Evolutionary conservation across 169 alveolate genomes (phyloP).

Genomic region (Eimeria maxima): DNA sequence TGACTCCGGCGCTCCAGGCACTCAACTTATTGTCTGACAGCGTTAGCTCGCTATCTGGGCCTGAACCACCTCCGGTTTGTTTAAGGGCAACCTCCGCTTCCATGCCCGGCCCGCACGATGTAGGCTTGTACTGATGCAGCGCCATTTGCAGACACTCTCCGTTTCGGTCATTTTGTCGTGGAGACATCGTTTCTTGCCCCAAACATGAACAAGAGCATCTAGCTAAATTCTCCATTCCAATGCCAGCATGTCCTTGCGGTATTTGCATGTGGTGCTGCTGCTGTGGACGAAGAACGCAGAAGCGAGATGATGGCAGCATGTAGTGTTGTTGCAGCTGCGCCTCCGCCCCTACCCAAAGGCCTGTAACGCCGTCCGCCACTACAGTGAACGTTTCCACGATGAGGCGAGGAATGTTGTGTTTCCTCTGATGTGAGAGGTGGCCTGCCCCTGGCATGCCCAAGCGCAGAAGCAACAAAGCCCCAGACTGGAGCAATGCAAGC

Average conservation of each 20-base stretch:
- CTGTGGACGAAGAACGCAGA: slow-evolving; percentile 46
- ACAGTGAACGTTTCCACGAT: slow-evolving; percentile 22
- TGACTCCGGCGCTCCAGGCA: background rate
- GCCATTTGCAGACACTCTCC: background rate
- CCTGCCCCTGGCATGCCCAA: slow-evolving; percentile 15
- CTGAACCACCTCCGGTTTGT: background rate
- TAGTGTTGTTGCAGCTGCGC: slow-evolving; percentile 59
- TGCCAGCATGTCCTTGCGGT: background rate
- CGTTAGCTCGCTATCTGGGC: background rate
- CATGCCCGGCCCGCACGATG: background rate
- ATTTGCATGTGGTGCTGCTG: background rate
- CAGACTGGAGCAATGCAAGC: slow-evolving; percentile 46
- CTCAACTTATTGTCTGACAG: background rate
- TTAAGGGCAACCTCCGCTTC: background rate
- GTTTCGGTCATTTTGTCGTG: background rate
- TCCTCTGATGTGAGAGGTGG: background rate
- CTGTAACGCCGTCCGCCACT: slow-evolving; percentile 49
- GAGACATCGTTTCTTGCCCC: background rate
- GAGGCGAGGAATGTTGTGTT: slow-evolving; percentile 50
- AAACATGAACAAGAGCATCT: slow-evolving; percentile 48
- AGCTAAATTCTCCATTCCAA: background rate
- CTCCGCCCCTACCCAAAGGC: slow-evolving; percentile 63
- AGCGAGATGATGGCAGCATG: slow-evolving; percentile 36
- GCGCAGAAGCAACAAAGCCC: slow-evolving; percentile 50
- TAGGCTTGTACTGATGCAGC: slow-evolving; percentile 31